Evolutionary conservation across 306 rosid species (phyloP), one percentile per base, ranked within the genome.

Genomic region (Coriaria nepalensis): DNA sequence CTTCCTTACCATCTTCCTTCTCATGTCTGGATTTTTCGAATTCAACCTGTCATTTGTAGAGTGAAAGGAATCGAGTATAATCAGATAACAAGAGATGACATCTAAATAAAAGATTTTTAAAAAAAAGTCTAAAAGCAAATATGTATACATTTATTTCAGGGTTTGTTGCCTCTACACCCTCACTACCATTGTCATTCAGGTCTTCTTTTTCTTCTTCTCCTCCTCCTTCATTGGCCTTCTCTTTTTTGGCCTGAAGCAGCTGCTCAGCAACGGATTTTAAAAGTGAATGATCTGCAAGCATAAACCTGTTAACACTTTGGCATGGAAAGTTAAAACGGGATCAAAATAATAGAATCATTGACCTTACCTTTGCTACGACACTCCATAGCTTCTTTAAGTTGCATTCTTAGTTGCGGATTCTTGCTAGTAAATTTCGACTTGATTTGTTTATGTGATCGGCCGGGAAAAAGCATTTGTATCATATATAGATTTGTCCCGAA

Each of bases 361-460:
- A 36, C 8, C 56, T 65, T 55, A 80, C 94, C 93, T 68, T 68
- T 66, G 40, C 71, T 7, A 8, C 75, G 87, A 68, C 47, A 65
- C 20, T 59, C 66, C 13, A 77, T 8, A 20, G 94, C 94, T 65
- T 76, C 93, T 9, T 54, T 14, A 36, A 87, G 60, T 45, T 43
- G 71, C 43, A 66, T 48, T 52, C 83, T 87, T 65, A 71, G 73
- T 44, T 80, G 79, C 7, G 73, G 70, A 68, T 78, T 86, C 78
- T 83, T 94, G 68, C 63, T 81, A 71, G 80, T 83, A 70, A 69
- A 87, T 53, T 87, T 87, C 67, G 59, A 64, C 73, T 73, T 83
- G 58, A 87, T 40, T 68, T 87, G 96, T 51, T 51, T 73, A 7
- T 78, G 81, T 13, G 94, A 63, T 68, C 73, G 71, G 63, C 54